phyloP scores from a whole-genome alignment of 2,329 filamentous ascomycete genomes.

The Calonectria pseudoreteaudii region DNA sequence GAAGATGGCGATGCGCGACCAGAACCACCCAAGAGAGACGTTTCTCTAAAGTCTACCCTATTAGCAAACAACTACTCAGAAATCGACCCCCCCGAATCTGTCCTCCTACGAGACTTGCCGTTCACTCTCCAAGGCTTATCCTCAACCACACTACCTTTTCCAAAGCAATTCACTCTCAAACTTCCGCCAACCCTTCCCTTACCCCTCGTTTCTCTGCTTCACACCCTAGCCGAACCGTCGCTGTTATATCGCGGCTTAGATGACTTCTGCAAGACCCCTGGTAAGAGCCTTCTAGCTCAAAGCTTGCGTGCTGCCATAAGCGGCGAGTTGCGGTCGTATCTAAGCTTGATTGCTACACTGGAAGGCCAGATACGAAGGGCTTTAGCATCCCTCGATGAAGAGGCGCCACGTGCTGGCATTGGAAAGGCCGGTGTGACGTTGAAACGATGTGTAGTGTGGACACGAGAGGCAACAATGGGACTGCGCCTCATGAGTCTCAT shows the following conservation, averaged over 20 bases:
- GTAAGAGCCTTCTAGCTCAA: constrained; percentile 89
- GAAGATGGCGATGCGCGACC: constrained; percentile 50
- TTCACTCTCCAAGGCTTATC: constrained; percentile 94
- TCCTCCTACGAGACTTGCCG: constrained; percentile 82
- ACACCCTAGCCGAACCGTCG: constrained; percentile 92
- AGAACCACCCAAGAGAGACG: constrained; percentile 56
- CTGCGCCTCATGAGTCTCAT: constrained; percentile 93
- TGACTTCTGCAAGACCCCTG: constrained; percentile 82
- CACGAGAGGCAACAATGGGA: constrained; percentile 95
- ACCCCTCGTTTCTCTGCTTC: constrained; percentile 86
- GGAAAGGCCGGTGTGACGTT: constrained; percentile 92
- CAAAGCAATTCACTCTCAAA: constrained; percentile 75
- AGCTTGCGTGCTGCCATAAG: constrained; percentile 90
- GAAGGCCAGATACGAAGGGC: constrained; percentile 92
- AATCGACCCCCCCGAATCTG: constrained; percentile 72
- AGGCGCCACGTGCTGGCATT: constrained; percentile 75
- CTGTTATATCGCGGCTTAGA: constrained; percentile 88
- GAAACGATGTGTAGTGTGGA: constrained; percentile 97
- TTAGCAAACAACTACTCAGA: constrained; percentile 68
- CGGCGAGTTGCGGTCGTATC: constrained; percentile 86
- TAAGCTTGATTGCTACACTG: constrained; percentile 89
- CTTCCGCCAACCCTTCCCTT: constrained; percentile 84
- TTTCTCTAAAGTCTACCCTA: constrained; percentile 68
- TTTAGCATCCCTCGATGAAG: constrained; percentile 77
- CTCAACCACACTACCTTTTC: constrained; percentile 85